Percentiles rank a stretch among this genome's conserved stretches.
Conservation (phyloP, 768 basidiomycete genomes). For the Mycena haematopus region DNA sequence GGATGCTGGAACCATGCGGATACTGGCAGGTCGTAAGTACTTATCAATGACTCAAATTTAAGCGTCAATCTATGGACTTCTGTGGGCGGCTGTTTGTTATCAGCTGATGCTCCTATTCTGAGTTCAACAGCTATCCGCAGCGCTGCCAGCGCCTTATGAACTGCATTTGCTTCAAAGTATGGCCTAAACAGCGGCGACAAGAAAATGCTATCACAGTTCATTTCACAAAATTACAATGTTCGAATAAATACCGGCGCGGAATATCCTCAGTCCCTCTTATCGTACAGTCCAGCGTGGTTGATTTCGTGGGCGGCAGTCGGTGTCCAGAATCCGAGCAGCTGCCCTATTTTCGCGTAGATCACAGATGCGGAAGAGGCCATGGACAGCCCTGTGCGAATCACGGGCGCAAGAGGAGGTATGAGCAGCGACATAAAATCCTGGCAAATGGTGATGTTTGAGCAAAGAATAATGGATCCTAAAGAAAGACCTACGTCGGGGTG, state of each 20-base stretch:
- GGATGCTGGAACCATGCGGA: background rate
- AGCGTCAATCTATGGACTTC: too few species aligned
- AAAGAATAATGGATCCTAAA: background rate
- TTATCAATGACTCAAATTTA: background rate
- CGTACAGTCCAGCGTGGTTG: conserved; percentile 18
- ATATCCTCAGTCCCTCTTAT: background rate
- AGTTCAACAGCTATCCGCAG: too few species aligned
- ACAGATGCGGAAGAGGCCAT: conserved; percentile 35
- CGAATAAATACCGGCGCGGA: background rate
- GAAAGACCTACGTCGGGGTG: conserved; percentile 59
- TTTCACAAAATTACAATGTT: background rate
- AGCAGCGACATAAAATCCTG: conserved; percentile 53
- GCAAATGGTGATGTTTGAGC: background rate
- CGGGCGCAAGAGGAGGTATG: conserved; percentile 48
- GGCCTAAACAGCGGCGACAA: background rate
- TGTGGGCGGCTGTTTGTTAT: background rate
- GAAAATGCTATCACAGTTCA: background rate
- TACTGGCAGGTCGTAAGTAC: background rate
- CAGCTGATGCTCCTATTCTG: conserved; percentile 13
- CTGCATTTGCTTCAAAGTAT: too few species aligned
- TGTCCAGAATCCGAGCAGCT: conserved; percentile 43
- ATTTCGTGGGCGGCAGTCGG: background rate
- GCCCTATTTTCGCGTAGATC: conserved; percentile 39
- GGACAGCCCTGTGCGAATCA: conserved; percentile 42
- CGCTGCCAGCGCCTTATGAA: too few species aligned